phyloP scores from a whole-genome alignment of 345 rosid species.

The Geranium brycei region DNA sequence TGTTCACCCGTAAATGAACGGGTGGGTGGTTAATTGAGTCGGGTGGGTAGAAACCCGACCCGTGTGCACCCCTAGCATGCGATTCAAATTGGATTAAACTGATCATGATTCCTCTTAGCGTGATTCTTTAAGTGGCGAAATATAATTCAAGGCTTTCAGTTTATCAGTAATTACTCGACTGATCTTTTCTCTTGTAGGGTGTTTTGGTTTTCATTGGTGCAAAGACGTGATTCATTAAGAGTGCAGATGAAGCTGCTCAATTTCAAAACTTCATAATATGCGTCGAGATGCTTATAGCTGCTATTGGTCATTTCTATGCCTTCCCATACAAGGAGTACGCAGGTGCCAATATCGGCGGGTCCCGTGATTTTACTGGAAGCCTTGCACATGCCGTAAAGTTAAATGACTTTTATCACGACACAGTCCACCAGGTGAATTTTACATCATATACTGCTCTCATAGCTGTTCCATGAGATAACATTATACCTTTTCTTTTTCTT shows the following conservation, averaged over 20 bases:
- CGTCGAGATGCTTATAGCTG: conserved; percentile 96
- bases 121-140: too few relatives aligned
- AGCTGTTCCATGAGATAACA: background rate
- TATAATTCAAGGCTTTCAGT: too few relatives aligned
- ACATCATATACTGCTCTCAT: background rate
- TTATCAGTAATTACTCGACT: background rate
- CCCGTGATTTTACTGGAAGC: conserved; percentile 61
- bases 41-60: too few relatives aligned
- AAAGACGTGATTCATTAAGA: conserved; percentile 63
- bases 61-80: too few relatives aligned
- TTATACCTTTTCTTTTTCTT: background rate
- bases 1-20: too few relatives aligned
- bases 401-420: conserved; percentile 93
- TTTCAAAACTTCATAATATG: conserved; percentile 86
- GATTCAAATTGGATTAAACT: too few relatives aligned
- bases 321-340: conserved; percentile 98
- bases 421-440: conserved; percentile 78
- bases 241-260: conserved; percentile 76
- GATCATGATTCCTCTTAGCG: too few relatives aligned
- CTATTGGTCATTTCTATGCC: conserved; percentile 84
- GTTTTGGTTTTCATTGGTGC: conserved; percentile 95
- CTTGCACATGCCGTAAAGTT: conserved; percentile 81
- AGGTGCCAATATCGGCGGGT: conserved; percentile 73
- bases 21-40: too few relatives aligned
- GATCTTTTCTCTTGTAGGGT: conserved; percentile 39